Evolutionary conservation across 306 rosid genomes (phyloP), one percentile per base, ranked within the genome.

Genomic region (Citrullus colocynthis): DNA sequence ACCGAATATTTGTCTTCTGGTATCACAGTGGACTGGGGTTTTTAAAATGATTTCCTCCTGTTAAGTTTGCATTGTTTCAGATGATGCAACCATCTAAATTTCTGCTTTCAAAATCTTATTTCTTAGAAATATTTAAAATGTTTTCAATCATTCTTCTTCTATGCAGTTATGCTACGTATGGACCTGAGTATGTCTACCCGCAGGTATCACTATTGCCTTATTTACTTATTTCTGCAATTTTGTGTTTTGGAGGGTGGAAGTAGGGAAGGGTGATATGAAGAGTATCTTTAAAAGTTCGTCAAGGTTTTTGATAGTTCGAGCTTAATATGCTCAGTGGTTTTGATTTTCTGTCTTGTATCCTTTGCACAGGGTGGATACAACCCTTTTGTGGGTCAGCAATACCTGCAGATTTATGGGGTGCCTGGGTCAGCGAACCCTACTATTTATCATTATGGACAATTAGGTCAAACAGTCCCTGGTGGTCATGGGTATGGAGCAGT

Each of bases 161-260:
- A 62, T 87, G 90, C 90, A 94, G 98, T 88, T 94, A 91, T 89
- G 83, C 94, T 69, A 34, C 96, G 48, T 90, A 91, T 82, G 98
- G 97, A 79, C 95, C 93, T n/a, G 98, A 94, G 55, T 91, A 85
- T 78, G 49, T 80, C 80, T 91, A 89, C 79, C 89, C 88, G 56
- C 98, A 94, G 97, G 98, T 94, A 54, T 78, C 14, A n/a, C 34
- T 30, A 12, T 78, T n/a, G 28, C 32, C 55, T 44, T 74, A 41
- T 62, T 79, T 62, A 62, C 69, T 72, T 78, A 32, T 20, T 75
- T 55, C 62, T 51, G 77, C 74, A 80, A 41, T 55, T 7, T 62
- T 83, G 79, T 51, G 17, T 73, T 42, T 51, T 3, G 9, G 5
- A 52, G 60, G 39, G 62, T 49, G 62, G 45, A 72, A 48, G 76